These are phyloP conservation scores for Arachnomyces sp. DNA, from an alignment of 2,329 filamentous ascomycete species.

Conservation along the genomic window DNA sequence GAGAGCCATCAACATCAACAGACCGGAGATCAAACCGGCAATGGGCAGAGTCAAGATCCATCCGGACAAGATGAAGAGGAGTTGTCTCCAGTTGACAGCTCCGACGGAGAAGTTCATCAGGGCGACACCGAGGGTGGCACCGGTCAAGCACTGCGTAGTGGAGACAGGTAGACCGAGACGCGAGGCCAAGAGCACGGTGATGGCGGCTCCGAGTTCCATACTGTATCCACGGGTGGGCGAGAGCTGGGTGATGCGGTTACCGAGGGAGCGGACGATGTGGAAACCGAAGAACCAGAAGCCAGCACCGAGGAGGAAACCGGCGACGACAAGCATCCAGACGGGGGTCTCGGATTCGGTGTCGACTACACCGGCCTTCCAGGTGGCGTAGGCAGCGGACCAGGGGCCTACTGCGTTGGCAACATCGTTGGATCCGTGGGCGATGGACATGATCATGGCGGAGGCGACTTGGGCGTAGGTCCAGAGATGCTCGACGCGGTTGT, in stretches of 20 bases:
- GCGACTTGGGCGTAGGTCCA: conserved; percentile 39
- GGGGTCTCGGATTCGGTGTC: conserved; percentile 26
- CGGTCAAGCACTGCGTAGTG: conserved; percentile 31
- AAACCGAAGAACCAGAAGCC: conserved; percentile 37
- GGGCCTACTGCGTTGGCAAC: conserved; percentile 36
- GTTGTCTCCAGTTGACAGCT: conserved; percentile 38
- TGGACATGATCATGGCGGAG: conserved; percentile 35
- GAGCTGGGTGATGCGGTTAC: conserved; percentile 36
- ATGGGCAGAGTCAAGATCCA: conserved; percentile 39
- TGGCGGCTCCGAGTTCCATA: conserved; percentile 35
- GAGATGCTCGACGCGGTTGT: conserved; percentile 40
- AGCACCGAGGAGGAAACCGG: conserved; percentile 29
- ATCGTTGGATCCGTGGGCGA: conserved; percentile 39
- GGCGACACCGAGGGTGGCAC: conserved; percentile 28
- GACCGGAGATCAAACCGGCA: conserved; percentile 33
- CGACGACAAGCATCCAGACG: conserved; percentile 32
- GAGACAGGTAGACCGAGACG: conserved; percentile 27
- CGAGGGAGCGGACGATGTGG: conserved; percentile 33
- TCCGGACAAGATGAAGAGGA: conserved; percentile 36
- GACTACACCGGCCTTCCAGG: conserved; percentile 25
- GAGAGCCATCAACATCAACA: conserved; percentile 34
- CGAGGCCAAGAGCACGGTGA: conserved; percentile 30
- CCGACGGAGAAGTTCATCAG: conserved; percentile 30
- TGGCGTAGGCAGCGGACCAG: conserved; percentile 32
- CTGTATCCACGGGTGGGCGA: conserved; percentile 29